Percentiles rank a stretch among this genome's conserved stretches.
These are phyloP conservation scores for Celoporthe dispersa DNA, from an alignment of 2,329 filamentous ascomycete species.

Conservation along the genomic window DNA sequence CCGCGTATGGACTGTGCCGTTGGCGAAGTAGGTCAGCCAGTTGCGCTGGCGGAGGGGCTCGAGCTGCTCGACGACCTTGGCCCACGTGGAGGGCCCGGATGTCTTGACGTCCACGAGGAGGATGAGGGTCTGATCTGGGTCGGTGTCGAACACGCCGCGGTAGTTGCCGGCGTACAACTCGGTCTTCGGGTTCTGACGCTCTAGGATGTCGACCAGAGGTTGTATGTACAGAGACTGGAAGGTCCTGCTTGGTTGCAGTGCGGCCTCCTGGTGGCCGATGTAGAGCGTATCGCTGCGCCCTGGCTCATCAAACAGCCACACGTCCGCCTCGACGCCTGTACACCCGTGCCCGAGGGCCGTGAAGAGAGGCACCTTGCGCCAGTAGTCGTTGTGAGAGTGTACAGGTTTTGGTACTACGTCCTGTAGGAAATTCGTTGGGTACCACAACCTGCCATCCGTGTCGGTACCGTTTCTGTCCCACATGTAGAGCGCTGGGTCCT, in stretches of 20 bases:
- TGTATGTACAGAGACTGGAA: slow-evolving; percentile 67
- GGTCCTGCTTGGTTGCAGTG: slow-evolving; percentile 59
- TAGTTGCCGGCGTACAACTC: slow-evolving; percentile 49
- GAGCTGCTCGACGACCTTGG: slow-evolving; percentile 57
- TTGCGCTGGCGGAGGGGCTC: slow-evolving; percentile 60
- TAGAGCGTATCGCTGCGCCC: slow-evolving; percentile 50
- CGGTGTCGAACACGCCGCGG: slow-evolving; percentile 60
- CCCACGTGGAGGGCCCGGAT: slow-evolving; percentile 54
- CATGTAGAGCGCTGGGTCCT: slow-evolving; percentile 38
- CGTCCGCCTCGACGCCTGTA: slow-evolving; percentile 69
- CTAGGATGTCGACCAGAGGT: slow-evolving; percentile 63
- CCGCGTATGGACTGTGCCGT: slow-evolving; percentile 54
- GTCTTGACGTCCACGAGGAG: slow-evolving; percentile 75
- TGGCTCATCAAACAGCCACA: slow-evolving; percentile 61
- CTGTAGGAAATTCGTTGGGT: slow-evolving; percentile 56
- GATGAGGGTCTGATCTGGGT: slow-evolving; percentile 58
- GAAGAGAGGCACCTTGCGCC: slow-evolving; percentile 65
- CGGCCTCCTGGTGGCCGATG: slow-evolving; percentile 65
- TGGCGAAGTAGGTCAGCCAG: slow-evolving; percentile 60
- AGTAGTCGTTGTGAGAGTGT: slow-evolving; percentile 75
- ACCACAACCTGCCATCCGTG: slow-evolving; percentile 47
- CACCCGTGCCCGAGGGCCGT: slow-evolving; percentile 64
- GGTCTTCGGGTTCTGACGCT: slow-evolving; percentile 54
- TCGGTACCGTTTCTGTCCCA: slow-evolving; percentile 45
- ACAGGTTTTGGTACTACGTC: slow-evolving; percentile 57